A percentile compares a stretch with the other conserved stretches of the same genome.
phyloP scores from a whole-genome alignment of 78 protist genomes.

The Bodo saltans region DNA sequence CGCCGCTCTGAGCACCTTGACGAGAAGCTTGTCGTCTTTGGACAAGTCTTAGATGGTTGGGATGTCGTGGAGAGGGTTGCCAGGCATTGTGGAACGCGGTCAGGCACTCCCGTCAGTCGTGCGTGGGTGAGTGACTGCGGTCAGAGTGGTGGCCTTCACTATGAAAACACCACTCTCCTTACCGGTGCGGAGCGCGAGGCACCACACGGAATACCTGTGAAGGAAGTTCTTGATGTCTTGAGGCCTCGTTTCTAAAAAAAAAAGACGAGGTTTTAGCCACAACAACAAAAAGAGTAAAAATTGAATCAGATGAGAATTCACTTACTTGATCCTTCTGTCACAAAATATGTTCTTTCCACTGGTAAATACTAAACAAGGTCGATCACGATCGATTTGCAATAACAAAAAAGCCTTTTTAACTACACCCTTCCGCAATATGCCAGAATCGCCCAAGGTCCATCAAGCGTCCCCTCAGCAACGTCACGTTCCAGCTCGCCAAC shows the following conservation, averaged over 20 bases:
- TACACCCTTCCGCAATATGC: background rate
- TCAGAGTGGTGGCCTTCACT: background rate
- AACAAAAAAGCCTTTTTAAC: no score
- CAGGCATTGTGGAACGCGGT: background rate
- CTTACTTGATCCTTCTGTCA: no score
- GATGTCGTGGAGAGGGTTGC: slow-evolving; percentile 46
- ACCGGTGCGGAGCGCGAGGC: background rate
- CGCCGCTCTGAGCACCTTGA: slow-evolving; percentile 61
- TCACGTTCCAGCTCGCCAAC: no score
- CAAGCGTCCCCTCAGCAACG: no score
- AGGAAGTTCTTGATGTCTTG: background rate
- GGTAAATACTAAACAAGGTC: no score
- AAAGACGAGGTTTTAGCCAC: no score
- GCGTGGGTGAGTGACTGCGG: background rate
- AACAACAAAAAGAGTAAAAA: no score
- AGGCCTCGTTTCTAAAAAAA: background rate
- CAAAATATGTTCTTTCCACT: no score
- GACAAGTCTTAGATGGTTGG: slow-evolving; percentile 61
- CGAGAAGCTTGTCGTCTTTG: slow-evolving; percentile 77
- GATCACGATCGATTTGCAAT: no score
- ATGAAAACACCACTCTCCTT: background rate
- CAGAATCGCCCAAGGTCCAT: background rate
- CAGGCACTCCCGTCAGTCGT: background rate
- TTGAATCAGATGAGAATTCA: no score
- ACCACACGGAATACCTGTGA: no score